Evolutionary conservation across 73 alveolate species (phyloP).

Genomic region (Symbiodinium natans): DNA sequence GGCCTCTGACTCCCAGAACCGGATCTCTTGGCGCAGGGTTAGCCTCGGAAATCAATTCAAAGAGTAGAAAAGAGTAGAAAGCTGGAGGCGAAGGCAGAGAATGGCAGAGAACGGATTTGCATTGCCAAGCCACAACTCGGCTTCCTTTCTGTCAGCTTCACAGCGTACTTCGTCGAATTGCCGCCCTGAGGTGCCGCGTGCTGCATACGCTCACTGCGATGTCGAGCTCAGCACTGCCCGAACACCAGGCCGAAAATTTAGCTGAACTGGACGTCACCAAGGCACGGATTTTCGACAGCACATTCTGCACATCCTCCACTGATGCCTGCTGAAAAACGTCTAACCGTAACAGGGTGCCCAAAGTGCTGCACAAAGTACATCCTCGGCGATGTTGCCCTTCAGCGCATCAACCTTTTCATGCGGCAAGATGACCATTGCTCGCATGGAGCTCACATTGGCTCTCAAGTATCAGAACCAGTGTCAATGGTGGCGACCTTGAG

Average conservation of each 20-base stretch:
- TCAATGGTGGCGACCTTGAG: neutral
- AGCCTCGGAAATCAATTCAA: neutral
- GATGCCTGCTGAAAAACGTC: conserved; percentile 7
- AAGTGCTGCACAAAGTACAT: too few relatives aligned
- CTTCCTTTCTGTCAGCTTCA: conserved; percentile 75
- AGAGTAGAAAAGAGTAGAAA: neutral
- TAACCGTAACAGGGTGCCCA: too few relatives aligned
- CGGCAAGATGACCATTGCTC: neutral
- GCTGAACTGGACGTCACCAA: neutral
- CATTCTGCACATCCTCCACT: conserved; percentile 51
- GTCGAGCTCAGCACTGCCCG: too few relatives aligned
- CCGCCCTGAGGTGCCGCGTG: conserved; percentile 12
- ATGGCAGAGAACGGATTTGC: neutral
- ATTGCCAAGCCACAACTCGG: conserved; percentile 12
- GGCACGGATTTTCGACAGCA: conserved; percentile 39
- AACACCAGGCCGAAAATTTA: too few relatives aligned
- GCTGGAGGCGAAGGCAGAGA: too few relatives aligned
- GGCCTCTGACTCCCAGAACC: conserved; percentile 92
- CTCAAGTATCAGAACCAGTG: too few relatives aligned
- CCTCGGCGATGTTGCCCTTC: conserved; percentile 66
- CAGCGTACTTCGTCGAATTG: conserved; percentile 79
- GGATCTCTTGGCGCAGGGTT: conserved; percentile 58
- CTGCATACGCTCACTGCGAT: too few relatives aligned
- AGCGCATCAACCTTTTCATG: conserved; percentile 52
- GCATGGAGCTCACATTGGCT: too few relatives aligned